Percentiles rank a stretch among this genome's conserved stretches.
Evolutionary conservation across 495 filamentous ascomycete species (phyloP).

Genomic region (Sabuloglossum arenarium): DNA sequence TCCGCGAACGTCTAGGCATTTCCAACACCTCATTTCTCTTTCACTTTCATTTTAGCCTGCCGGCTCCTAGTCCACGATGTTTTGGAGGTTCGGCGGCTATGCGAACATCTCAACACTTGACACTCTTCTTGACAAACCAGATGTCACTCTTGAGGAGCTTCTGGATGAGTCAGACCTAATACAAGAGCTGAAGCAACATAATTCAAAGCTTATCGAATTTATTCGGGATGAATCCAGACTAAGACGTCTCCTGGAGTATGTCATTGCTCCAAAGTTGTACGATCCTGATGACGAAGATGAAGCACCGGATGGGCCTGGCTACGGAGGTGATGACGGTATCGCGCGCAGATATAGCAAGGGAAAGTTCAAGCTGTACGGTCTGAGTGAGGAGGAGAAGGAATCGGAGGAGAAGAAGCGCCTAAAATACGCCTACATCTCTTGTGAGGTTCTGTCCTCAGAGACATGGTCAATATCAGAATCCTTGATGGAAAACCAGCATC

Average conservation of each 20-base stretch:
- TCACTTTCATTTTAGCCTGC: not conserved
- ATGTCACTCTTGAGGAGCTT: constrained; percentile 86
- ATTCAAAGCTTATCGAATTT: constrained; percentile 93
- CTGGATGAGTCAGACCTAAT: constrained; percentile 90
- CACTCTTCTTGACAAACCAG: constrained; percentile 82
- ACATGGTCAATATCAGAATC: constrained; percentile 92
- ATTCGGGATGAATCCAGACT: constrained; percentile 74
- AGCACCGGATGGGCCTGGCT: constrained; percentile 23
- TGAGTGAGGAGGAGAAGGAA: constrained; percentile 34
- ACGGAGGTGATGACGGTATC: constrained; percentile 10
- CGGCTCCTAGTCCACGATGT: constrained; percentile 41
- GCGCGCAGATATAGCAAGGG: not conserved
- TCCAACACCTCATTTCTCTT: not conserved
- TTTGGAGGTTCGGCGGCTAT: constrained; percentile 97
- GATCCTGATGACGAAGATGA: constrained; percentile 42
- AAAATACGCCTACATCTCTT: constrained; percentile 78
- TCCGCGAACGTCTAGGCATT: not conserved
- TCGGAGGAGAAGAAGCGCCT: constrained; percentile 69
- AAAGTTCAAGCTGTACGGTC: constrained; percentile 1
- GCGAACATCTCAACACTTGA: constrained; percentile 92
- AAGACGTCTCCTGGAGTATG: constrained; percentile 74
- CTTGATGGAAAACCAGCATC: constrained; percentile 59
- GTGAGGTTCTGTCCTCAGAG: constrained; percentile 86
- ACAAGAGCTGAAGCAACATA: constrained; percentile 94
- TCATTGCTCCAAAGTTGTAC: constrained; percentile 51